Percentiles rank a stretch among this genome's conserved stretches.
phyloP scores from a whole-genome alignment of 176 grass and related monocot genomes.

The Zizania latifolia region DNA sequence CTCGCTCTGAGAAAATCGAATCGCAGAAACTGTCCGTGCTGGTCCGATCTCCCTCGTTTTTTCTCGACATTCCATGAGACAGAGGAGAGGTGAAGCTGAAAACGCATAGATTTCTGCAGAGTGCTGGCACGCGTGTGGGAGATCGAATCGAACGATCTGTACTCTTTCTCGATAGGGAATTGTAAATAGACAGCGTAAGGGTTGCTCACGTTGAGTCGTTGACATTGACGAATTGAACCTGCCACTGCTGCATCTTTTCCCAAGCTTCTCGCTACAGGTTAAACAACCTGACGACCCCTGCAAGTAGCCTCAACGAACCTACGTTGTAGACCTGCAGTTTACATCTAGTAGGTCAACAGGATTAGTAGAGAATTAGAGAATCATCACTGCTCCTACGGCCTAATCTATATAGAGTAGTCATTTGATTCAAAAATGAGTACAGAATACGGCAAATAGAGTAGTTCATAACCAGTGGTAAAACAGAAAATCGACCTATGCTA shows the following conservation, averaged over 20 bases:
- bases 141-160: constrained; percentile 5
- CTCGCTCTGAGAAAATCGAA: background rate
- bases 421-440: background rate
- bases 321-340: constrained; percentile 22
- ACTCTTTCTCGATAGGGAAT: background rate
- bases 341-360: constrained; percentile 29
- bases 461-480: background rate
- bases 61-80: background rate
- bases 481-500: background rate
- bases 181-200: background rate
- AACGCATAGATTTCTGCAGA: background rate
- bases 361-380: background rate
- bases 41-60: background rate
- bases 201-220: constrained; percentile 25
- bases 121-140: background rate
- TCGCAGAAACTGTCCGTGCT: background rate
- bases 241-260: background rate
- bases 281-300: background rate
- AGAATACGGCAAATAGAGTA: background rate
- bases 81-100: background rate
- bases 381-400: background rate
- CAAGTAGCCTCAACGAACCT: constrained; percentile 36
- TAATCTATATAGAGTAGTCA: background rate
- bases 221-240: constrained; percentile 1
- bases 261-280: background rate